A percentile compares a stretch with the other conserved stretches of the same genome.
phyloP scores from a whole-genome alignment of 768 basidiomycete genomes.

The Pleurotus djamor region DNA sequence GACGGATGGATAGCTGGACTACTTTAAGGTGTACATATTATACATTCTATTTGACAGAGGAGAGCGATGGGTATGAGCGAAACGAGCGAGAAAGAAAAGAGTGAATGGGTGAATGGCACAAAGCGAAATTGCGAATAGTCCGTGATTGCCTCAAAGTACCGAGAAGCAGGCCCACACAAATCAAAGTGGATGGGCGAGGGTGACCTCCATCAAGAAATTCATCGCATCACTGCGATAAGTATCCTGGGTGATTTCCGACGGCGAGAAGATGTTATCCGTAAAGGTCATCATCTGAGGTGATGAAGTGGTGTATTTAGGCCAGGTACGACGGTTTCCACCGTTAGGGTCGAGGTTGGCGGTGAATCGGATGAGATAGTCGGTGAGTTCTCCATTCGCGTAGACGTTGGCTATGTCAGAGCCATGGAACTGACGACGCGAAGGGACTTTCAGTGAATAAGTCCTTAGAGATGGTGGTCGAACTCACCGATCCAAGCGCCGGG shows the following conservation, averaged over 20 bases:
- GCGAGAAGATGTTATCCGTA: conserved; percentile 25
- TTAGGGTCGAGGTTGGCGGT: conserved; percentile 43
- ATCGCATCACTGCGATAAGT: conserved; percentile 40
- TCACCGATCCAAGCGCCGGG: conserved; percentile 42
- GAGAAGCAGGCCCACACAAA: neutral
- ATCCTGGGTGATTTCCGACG: conserved; percentile 35
- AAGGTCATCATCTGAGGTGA: conserved; percentile 37
- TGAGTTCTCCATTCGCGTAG: conserved; percentile 38
- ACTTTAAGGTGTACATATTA: too few species aligned
- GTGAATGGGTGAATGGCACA: neutral
- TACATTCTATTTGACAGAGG: too few species aligned
- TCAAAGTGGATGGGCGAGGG: conserved; percentile 28
- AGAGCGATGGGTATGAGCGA: too few species aligned
- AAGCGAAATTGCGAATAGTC: too few species aligned
- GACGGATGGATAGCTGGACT: too few species aligned
- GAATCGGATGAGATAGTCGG: conserved; percentile 46
- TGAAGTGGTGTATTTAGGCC: conserved; percentile 39
- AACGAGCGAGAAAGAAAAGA: neutral
- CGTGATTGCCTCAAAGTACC: neutral
- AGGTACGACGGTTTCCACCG: conserved; percentile 27
- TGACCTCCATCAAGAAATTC: conserved; percentile 26
- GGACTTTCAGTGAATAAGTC: neutral
- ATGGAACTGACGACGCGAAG: conserved; percentile 30
- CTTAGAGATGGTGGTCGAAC: conserved; percentile 1
- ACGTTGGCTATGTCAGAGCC: conserved; percentile 37